These are phyloP conservation scores for Agrocybe chaxingu DNA, from an alignment of 768 basidiomycete species.

Conservation along the genomic window DNA sequence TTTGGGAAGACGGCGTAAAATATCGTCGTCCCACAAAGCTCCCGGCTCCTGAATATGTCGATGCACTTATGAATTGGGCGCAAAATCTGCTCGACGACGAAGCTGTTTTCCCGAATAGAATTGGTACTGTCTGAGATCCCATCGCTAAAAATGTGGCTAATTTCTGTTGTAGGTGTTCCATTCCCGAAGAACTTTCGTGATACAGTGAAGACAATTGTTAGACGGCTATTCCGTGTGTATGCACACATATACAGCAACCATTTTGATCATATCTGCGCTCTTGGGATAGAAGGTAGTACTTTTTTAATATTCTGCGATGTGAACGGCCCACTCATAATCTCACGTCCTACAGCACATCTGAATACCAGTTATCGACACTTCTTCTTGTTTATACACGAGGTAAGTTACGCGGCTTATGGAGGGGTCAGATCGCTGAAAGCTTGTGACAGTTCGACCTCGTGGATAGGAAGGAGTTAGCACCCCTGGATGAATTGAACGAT, in stretches of 20 bases:
- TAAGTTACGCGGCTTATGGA: constrained; percentile 26
- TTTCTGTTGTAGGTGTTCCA: constrained; percentile 60
- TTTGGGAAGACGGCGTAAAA: constrained; percentile 89
- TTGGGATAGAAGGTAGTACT: constrained; percentile 90
- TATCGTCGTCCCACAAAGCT: constrained; percentile 92
- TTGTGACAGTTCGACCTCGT: constrained; percentile 77
- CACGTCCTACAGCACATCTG: constrained; percentile 71
- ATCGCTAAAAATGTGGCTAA: neutral
- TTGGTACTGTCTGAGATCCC: constrained; percentile 49
- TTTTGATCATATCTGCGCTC: constrained; percentile 97
- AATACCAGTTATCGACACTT: constrained; percentile 99
- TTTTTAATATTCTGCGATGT: neutral
- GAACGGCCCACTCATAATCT: neutral
- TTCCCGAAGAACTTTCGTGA: constrained; percentile 90
- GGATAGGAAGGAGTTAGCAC: constrained; percentile 95
- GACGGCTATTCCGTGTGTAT: constrained; percentile 94
- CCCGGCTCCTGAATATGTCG: constrained; percentile 94
- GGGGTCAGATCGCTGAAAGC: constrained; percentile 2
- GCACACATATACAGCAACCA: constrained; percentile 99
- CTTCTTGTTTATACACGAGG: constrained; percentile 95
- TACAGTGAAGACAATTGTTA: constrained; percentile 87
- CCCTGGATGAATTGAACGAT: constrained; percentile 92
- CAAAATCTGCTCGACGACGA: constrained; percentile 93
- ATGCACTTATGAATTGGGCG: constrained; percentile 98
- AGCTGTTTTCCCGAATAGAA: constrained; percentile 88